These are phyloP conservation scores for Leishmania tarentolae DNA, from an alignment of 208 protist genomes.

Conservation along the genomic window DNA sequence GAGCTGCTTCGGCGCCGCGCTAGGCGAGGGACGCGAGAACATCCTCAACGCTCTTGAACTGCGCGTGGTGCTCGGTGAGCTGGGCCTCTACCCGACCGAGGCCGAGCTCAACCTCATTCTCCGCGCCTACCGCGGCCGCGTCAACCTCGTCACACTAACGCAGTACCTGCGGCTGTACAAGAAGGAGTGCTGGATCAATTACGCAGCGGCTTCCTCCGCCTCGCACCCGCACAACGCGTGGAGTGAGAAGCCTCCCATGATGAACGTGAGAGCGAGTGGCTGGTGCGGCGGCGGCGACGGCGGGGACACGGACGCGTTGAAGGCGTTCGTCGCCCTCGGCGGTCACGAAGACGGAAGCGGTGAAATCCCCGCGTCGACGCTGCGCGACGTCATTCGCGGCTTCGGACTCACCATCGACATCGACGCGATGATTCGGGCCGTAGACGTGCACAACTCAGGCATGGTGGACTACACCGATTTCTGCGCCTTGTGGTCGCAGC, in stretches of 20 bases:
- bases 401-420: conserved; percentile 87
- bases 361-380: conserved; percentile 39
- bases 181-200: conserved; percentile 46
- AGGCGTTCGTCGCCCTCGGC: conserved; percentile 82
- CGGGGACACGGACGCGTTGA: conserved; percentile 64
- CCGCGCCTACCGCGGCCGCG: conserved; percentile 47
- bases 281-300: conserved; percentile 4
- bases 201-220: conserved; percentile 14
- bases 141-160: conserved; percentile 65
- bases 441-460: conserved; percentile 55
- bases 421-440: conserved; percentile 53
- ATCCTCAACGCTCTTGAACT: conserved; percentile 73
- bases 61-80: conserved; percentile 66
- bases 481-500: conserved; percentile 58
- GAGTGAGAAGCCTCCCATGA: conserved; percentile 3
- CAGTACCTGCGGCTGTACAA: conserved; percentile 89
- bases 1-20: conserved; percentile 38
- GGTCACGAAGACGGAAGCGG: conserved; percentile 73
- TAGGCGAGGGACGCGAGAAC: conserved; percentile 61
- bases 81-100: conserved; percentile 78
- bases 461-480: conserved; percentile 76
- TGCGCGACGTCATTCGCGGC: conserved; percentile 58
- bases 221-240: conserved; percentile 11
- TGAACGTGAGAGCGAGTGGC: not conserved
- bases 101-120: conserved; percentile 68